Conservation (phyloP, 129 eudicot genomes). For the Flaveria linearis region DNA sequence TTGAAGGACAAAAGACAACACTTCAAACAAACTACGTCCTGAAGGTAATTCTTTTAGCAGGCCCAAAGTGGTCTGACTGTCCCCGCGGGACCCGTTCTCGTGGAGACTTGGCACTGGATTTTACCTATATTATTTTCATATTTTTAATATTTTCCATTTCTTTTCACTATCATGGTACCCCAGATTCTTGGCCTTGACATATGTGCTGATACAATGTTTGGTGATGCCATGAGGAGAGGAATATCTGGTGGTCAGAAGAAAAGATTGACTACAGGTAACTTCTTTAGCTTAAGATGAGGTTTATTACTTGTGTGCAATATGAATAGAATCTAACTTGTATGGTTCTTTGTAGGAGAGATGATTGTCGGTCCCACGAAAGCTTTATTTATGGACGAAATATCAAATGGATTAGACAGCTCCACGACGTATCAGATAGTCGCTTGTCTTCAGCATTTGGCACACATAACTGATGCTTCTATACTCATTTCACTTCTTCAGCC, state of each 20-base stretch:
- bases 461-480: slow-evolving; percentile 65
- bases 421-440: slow-evolving; percentile 76
- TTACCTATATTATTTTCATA: not conserved
- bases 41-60: slow-evolving; percentile 41
- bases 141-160: not conserved
- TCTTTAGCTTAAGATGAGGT: not conserved
- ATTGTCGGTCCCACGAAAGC: slow-evolving; percentile 80
- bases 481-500: slow-evolving; percentile 92
- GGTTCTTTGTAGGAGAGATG: slow-evolving; percentile 66
- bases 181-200: slow-evolving; percentile 86
- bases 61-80: too few species aligned
- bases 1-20: slow-evolving; percentile 55
- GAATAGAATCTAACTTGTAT: not conserved
- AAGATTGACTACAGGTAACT: slow-evolving; percentile 75
- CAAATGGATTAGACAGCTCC: slow-evolving; percentile 88
- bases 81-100: too few species aligned
- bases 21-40: slow-evolving; percentile 62
- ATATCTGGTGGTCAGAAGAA: slow-evolving; percentile 88
- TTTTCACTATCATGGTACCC: not conserved
- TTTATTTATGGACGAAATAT: slow-evolving; percentile 81
- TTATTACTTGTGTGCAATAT: not conserved
- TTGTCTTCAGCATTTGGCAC: slow-evolving; percentile 76
- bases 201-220: slow-evolving; percentile 70
- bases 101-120: too few species aligned
- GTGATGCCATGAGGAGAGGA: slow-evolving; percentile 84